phyloP scores from a whole-genome alignment of 73 alveolate species.

The Symbiodinium pilosum region DNA sequence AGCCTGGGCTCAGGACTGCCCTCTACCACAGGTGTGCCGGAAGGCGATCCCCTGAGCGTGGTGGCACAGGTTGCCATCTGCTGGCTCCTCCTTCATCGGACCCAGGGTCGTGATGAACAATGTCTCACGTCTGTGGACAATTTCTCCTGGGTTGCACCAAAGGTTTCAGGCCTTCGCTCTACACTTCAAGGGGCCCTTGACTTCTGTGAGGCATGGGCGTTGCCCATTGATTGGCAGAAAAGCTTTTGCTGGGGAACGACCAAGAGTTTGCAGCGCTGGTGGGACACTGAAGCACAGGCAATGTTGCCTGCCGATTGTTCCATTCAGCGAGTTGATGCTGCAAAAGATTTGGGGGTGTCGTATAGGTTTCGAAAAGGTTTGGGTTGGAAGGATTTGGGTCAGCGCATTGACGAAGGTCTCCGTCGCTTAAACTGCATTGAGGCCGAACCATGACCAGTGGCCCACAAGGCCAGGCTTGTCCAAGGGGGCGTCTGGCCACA shows the following conservation, averaged over 20 bases:
- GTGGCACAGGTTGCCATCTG: not conserved
- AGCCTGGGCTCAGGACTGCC: not conserved
- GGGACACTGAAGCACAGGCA: not conserved
- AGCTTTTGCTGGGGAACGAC: not conserved
- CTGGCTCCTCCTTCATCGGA: not conserved
- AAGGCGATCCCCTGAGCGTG: not conserved
- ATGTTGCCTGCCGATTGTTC: not conserved
- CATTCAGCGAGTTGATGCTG: not conserved
- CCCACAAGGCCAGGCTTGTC: too few relatives aligned
- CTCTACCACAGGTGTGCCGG: not conserved
- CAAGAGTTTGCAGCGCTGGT: not conserved
- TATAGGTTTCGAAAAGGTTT: too few relatives aligned
- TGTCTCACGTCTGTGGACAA: not conserved
- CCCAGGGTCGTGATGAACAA: not conserved
- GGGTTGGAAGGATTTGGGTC: too few relatives aligned
- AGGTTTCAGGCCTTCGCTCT: not conserved
- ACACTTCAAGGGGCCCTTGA: too few relatives aligned
- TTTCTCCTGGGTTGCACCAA: not conserved
- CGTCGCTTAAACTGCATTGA: too few relatives aligned
- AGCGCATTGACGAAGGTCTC: too few relatives aligned
- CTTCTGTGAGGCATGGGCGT: accelerated
- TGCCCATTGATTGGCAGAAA: not conserved
- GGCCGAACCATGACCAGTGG: too few relatives aligned
- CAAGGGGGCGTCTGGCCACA: too few relatives aligned
- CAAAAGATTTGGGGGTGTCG: not conserved